A percentile compares a stretch with the other conserved stretches of the same genome.
These are phyloP conservation scores for Lentinula boryana DNA, from an alignment of 768 basidiomycete species.

Conservation along the genomic window DNA sequence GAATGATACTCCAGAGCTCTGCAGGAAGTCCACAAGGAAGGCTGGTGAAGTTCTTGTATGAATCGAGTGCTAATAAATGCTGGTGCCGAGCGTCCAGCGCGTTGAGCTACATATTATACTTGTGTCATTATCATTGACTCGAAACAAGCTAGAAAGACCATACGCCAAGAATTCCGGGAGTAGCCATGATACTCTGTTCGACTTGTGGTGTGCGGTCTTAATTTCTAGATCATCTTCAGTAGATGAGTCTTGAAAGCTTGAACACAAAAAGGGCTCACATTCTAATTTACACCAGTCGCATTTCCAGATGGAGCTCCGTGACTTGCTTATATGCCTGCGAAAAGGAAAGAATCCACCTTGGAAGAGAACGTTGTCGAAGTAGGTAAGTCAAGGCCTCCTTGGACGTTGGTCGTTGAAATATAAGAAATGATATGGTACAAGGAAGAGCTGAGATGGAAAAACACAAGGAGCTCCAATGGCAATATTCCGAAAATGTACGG, in stretches of 20 bases:
- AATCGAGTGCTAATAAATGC: neutral
- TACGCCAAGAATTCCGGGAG: neutral
- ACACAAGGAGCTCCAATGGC: neutral
- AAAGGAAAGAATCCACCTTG: neutral
- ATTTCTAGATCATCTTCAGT: no score
- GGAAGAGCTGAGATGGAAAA: neutral
- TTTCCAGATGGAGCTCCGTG: neutral
- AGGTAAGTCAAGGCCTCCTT: neutral
- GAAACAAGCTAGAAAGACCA: neutral
- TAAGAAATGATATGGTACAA: neutral
- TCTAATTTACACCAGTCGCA: neutral
- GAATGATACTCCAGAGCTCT: conserved; percentile 2
- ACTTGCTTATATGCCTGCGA: neutral
- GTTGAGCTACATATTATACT: neutral
- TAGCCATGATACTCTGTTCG: neutral
- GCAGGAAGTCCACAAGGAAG: conserved; percentile 2
- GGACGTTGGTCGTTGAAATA: neutral
- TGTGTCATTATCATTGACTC: neutral
- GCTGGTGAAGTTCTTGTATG: neutral
- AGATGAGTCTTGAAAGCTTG: neutral
- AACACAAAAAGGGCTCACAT: neutral
- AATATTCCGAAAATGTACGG: neutral
- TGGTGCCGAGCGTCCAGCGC: neutral
- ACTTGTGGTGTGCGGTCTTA: neutral
- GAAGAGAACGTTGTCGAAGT: neutral